Evolutionary conservation across 129 eudicot genomes (phyloP).

Genomic region (Erigeron canadensis): DNA sequence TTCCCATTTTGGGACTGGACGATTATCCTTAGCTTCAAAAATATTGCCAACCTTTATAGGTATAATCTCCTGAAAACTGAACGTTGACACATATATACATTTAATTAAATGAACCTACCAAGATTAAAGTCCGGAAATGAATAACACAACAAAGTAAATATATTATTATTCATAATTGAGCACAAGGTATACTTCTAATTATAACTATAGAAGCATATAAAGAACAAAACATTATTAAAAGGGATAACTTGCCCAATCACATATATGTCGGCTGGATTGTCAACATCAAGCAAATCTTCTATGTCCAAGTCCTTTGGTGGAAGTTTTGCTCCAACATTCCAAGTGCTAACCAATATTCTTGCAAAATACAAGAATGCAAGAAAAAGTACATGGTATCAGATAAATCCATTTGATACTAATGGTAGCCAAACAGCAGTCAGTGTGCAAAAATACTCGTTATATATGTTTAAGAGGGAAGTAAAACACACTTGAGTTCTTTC

Average conservation of each 20-base stretch:
- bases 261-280: slow-evolving; percentile 85
- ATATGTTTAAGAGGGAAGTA: slow-evolving; percentile 14
- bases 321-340: slow-evolving; percentile 87
- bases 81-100: background rate
- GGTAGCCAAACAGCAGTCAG: slow-evolving; percentile 5
- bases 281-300: slow-evolving; percentile 61
- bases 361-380: slow-evolving; percentile 16
- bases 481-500: slow-evolving; percentile 64
- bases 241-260: slow-evolving; percentile 70
- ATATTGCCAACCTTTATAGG: slow-evolving; percentile 91
- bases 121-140: too few relatives aligned
- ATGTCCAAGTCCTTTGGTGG: slow-evolving; percentile 85
- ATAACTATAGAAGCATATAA: too few relatives aligned
- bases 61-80: slow-evolving; percentile 88
- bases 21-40: slow-evolving; percentile 83
- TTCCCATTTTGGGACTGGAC: slow-evolving; percentile 88
- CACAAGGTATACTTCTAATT: too few relatives aligned
- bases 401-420: background rate
- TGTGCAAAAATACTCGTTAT: background rate
- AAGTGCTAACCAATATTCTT: slow-evolving; percentile 81
- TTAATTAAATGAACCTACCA: too few relatives aligned
- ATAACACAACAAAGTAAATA: too few relatives aligned
- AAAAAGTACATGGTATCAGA: background rate
- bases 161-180: too few relatives aligned
- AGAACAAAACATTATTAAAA: background rate